Evolutionary conservation across 768 basidiomycete species (phyloP).

Genomic region (Pulveroboletus sp.): DNA sequence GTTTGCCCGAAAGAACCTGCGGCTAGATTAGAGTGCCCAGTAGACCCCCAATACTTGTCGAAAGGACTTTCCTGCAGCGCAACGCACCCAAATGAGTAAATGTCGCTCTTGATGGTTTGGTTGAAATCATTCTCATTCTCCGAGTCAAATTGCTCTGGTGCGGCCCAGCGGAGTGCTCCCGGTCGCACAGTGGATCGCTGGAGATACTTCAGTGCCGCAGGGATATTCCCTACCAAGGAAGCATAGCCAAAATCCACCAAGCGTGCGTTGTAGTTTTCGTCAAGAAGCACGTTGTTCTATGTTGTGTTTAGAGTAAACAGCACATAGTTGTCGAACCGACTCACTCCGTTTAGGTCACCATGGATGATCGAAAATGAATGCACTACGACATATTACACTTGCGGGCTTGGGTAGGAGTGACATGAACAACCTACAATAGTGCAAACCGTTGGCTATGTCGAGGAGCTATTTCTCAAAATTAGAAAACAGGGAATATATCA

Average conservation of each 20-base stretch:
- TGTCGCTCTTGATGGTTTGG: conserved; percentile 9
- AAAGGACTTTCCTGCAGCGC: conserved; percentile 32
- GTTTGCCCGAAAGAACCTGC: background rate
- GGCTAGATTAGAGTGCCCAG: conserved; percentile 4
- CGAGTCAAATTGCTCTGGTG: conserved; percentile 30
- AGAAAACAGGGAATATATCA: conserved; percentile 12
- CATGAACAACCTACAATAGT: background rate
- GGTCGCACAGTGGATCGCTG: conserved; percentile 28
- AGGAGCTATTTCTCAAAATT: conserved; percentile 17
- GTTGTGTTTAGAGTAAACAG: background rate
- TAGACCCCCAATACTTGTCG: too few species aligned
- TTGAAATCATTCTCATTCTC: conserved; percentile 5
- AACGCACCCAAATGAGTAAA: conserved; percentile 28
- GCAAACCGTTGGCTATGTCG: conserved; percentile 10
- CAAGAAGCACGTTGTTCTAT: conserved; percentile 15
- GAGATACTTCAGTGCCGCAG: conserved; percentile 1
- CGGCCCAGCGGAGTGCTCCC: conserved; percentile 41
- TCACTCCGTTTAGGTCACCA: conserved; percentile 7
- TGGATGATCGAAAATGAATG: conserved; percentile 10
- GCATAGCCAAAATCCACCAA: conserved; percentile 42
- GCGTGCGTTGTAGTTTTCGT: conserved; percentile 28
- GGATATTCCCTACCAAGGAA: conserved; percentile 15
- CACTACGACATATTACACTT: background rate
- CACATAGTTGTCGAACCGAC: background rate
- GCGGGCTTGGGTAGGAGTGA: too few species aligned